phyloP scores from a whole-genome alignment of 2,329 filamentous ascomycete species.

The Fusarium piperis region DNA sequence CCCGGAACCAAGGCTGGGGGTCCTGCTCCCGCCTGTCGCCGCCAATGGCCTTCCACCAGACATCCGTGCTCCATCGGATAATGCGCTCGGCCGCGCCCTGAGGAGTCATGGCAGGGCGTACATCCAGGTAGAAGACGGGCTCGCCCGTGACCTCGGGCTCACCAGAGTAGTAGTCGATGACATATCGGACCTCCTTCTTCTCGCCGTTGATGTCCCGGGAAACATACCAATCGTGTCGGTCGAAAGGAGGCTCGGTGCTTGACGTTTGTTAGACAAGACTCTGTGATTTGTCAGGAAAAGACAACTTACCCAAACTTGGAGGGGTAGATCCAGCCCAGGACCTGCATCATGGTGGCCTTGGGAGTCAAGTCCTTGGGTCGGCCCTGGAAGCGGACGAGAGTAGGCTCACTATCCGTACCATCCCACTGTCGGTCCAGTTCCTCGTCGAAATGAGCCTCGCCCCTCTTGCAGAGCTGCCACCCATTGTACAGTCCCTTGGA shows the following conservation, averaged over 20 bases:
- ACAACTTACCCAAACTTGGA: slow-evolving; percentile 75
- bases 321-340: slow-evolving; percentile 82
- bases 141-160: slow-evolving; percentile 85
- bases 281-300: neutral
- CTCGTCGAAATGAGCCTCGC: slow-evolving; percentile 69
- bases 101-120: slow-evolving; percentile 87
- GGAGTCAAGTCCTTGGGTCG: slow-evolving; percentile 90
- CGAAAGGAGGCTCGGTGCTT: slow-evolving; percentile 87
- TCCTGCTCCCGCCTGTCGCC: slow-evolving; percentile 67
- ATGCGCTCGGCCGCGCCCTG: slow-evolving; percentile 82
- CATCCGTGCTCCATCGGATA: slow-evolving; percentile 89
- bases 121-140: slow-evolving; percentile 95
- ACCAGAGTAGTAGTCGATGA: slow-evolving; percentile 96
- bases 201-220: slow-evolving; percentile 74
- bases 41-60: slow-evolving; percentile 91
- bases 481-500: slow-evolving; percentile 75
- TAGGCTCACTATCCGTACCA: slow-evolving; percentile 69
- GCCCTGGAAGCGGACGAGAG: slow-evolving; percentile 87
- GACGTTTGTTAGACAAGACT: slow-evolving; percentile 25
- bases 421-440: slow-evolving; percentile 62
- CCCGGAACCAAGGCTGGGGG: slow-evolving; percentile 48
- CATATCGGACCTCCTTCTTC: slow-evolving; percentile 84
- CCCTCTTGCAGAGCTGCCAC: slow-evolving; percentile 77
- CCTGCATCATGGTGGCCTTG: slow-evolving; percentile 85
- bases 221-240: slow-evolving; percentile 97